These are phyloP conservation scores for Neofusicoccum kwambonambiense DNA, from an alignment of 2,329 filamentous ascomycete genomes.

Conservation along the genomic window DNA sequence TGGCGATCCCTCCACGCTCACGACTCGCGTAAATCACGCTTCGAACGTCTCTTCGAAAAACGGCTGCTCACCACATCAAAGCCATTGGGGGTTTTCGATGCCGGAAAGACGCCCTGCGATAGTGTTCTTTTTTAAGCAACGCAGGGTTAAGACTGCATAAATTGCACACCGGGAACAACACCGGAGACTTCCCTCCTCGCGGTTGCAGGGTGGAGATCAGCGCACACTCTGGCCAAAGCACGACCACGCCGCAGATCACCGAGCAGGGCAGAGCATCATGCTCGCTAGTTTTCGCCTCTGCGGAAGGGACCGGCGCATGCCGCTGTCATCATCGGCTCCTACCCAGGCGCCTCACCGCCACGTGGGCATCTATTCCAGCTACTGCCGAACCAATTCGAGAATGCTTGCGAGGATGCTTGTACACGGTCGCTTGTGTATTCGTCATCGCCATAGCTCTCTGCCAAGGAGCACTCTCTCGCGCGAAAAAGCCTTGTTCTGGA, in stretches of 20 bases:
- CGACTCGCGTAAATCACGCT: neutral
- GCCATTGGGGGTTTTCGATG: no score
- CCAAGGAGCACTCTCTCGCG: neutral
- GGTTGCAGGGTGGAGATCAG: neutral
- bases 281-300: neutral
- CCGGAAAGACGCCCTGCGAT: no score
- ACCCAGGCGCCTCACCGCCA: neutral
- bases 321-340: neutral
- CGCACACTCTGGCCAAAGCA: neutral
- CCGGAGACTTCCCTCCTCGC: no score
- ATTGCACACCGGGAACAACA: no score
- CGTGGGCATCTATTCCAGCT: neutral
- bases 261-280: neutral
- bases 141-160: no score
- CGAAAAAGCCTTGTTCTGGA: neutral
- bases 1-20: slow-evolving; percentile 1
- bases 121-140: no score
- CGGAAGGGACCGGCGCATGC: neutral
- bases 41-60: neutral
- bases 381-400: no score
- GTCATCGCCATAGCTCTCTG: neutral
- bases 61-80: neutral
- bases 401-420: neutral
- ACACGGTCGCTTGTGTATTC: neutral
- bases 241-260: neutral